Evolutionary conservation across 192 early-diverging fungal species (phyloP).

Genomic region (Backusella australiensis): DNA sequence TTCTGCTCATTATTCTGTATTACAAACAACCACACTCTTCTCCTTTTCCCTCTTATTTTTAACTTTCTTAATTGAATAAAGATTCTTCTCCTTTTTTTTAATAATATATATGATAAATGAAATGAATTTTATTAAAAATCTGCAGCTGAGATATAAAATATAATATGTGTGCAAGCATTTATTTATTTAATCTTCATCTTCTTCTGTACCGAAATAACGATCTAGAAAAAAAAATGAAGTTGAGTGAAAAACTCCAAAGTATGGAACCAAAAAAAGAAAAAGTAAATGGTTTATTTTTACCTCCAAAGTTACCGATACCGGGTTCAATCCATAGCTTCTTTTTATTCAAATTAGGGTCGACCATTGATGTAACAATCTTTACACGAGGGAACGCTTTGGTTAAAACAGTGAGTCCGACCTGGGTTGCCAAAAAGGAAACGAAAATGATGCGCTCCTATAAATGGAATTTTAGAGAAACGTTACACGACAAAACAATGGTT

Average conservation of each 20-base stretch:
- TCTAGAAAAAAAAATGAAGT: constrained; percentile 27
- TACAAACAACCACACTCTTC: neutral
- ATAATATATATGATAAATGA: neutral
- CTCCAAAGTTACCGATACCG: constrained; percentile 88
- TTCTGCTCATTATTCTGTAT: neutral
- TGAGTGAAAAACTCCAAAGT: neutral
- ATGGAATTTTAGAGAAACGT: neutral
- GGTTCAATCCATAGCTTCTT: constrained; percentile 72
- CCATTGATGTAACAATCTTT: constrained; percentile 75
- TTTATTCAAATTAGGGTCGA: constrained; percentile 67
- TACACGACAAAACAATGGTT: neutral
- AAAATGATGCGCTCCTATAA: constrained; percentile 75
- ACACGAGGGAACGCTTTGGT: constrained; percentile 80
- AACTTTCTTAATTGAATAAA: constrained; percentile 10
- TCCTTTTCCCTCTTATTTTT: neutral
- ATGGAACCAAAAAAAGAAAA: neutral
- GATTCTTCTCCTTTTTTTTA: neutral
- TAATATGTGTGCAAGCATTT: neutral
- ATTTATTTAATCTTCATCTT: constrained; percentile 15
- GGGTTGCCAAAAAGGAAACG: constrained; percentile 76
- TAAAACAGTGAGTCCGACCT: constrained; percentile 76
- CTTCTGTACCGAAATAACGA: constrained; percentile 60
- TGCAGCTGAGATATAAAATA: constrained; percentile 2
- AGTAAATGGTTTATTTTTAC: constrained; percentile 15
- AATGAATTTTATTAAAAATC: constrained; percentile 5